Conservation (phyloP, 805 yeast species). For the Candida montana region DNA sequence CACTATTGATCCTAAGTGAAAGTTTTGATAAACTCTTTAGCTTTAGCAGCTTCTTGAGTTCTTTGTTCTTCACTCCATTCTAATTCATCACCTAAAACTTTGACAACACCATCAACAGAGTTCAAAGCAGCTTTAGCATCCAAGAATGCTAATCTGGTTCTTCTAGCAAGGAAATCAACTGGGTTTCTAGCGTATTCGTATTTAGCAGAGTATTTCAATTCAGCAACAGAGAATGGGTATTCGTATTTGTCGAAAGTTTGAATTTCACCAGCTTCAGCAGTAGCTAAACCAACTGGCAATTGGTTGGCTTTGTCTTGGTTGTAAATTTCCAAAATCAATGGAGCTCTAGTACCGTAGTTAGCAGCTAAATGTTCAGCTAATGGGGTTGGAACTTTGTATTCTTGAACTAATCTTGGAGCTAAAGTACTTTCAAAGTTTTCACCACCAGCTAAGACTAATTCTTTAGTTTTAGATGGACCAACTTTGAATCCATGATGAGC, state of each 20-base stretch:
- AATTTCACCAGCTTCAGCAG: slow-evolving; percentile 24
- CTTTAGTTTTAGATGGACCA: slow-evolving; percentile 36
- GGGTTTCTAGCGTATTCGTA: slow-evolving; percentile 88
- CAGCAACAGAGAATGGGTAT: slow-evolving; percentile 88
- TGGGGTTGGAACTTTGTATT: slow-evolving; percentile 62
- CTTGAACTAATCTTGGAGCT: slow-evolving; percentile 75
- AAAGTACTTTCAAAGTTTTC: slow-evolving; percentile 71
- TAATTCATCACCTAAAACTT: slow-evolving; percentile 75
- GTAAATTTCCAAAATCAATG: slow-evolving; percentile 60
- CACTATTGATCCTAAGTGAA: slow-evolving; percentile 14
- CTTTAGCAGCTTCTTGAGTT: slow-evolving; percentile 44
- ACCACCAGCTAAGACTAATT: slow-evolving; percentile 68
- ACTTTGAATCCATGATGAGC: slow-evolving; percentile 40
- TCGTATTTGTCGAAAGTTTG: slow-evolving; percentile 48
- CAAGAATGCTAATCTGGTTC: slow-evolving; percentile 88
- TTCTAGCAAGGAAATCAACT: slow-evolving; percentile 84
- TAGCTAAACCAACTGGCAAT: slow-evolving; percentile 61
- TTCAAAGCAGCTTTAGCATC: slow-evolving; percentile 78
- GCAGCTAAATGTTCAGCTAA: slow-evolving; percentile 78
- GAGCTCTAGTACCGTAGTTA: slow-evolving; percentile 88
- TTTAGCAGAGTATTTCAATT: slow-evolving; percentile 71
- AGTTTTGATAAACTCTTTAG: slow-evolving; percentile 54
- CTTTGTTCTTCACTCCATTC: slow-evolving; percentile 64
- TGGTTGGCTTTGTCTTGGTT: slow-evolving; percentile 47
- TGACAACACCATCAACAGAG: slow-evolving; percentile 81